phyloP scores from a whole-genome alignment of 1,139 yeast species.

The Hyphopichia khmerensis region DNA sequence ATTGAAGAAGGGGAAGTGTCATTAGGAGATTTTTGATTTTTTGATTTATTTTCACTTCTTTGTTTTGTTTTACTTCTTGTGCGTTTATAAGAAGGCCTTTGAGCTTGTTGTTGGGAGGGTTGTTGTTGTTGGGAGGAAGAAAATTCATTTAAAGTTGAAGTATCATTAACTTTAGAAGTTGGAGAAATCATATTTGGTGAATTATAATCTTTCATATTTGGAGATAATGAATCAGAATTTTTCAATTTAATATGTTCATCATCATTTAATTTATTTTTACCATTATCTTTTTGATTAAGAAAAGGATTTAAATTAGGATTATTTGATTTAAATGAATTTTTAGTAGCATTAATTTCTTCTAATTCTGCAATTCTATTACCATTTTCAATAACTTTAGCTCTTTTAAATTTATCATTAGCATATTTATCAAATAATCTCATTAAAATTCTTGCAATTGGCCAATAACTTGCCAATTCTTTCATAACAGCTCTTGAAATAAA shows the following conservation, averaged over 20 bases:
- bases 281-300: too few relatives aligned
- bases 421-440: slow-evolving; percentile 44
- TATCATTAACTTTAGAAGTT: not conserved
- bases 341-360: slow-evolving; percentile 32
- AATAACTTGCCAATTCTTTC: slow-evolving; percentile 48
- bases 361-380: slow-evolving; percentile 38
- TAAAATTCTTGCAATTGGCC: slow-evolving; percentile 46
- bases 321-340: slow-evolving; percentile 25
- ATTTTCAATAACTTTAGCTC: slow-evolving; percentile 45
- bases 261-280: slow-evolving; percentile 4
- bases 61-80: not conserved
- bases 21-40: not conserved
- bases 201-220: not conserved
- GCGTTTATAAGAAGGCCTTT: slow-evolving; percentile 3
- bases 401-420: slow-evolving; percentile 44
- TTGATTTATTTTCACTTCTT: slow-evolving; percentile 1
- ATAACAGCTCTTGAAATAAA: slow-evolving; percentile 52
- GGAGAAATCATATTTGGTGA: not conserved
- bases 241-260: not conserved
- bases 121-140: not conserved
- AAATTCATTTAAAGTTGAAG: not conserved
- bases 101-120: not conserved
- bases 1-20: slow-evolving; percentile 38
- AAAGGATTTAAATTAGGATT: slow-evolving; percentile 17
- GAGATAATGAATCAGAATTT: not conserved